phyloP scores from a whole-genome alignment of 2,329 filamentous ascomycete genomes.

The Dactylellina drechsleri region DNA sequence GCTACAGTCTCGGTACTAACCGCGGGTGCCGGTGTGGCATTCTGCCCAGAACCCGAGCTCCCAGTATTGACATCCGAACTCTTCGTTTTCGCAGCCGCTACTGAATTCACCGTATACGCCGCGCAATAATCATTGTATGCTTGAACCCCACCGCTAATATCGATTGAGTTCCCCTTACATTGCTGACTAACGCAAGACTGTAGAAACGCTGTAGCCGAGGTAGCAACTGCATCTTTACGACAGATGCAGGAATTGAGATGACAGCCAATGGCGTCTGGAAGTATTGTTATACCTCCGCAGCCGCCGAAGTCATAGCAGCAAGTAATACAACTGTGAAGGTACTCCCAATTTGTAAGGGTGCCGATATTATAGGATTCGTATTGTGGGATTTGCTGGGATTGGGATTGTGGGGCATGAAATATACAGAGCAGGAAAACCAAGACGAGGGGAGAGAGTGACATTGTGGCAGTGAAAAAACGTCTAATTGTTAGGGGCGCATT shows the following conservation, averaged over 20 bases:
- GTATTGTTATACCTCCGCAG: not conserved
- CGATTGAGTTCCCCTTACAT: not conserved
- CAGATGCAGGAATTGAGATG: constrained; percentile 9
- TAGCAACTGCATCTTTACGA: not conserved
- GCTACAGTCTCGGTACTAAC: not conserved
- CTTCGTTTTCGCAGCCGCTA: not conserved
- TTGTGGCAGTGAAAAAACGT: too few species aligned
- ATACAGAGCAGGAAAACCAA: not conserved
- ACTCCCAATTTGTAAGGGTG: not conserved
- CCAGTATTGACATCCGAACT: not conserved
- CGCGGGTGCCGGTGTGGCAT: not conserved
- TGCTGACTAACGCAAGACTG: not conserved
- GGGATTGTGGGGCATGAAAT: not conserved
- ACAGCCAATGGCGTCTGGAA: constrained; percentile 7
- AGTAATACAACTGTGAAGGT: not conserved
- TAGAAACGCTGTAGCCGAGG: constrained; percentile 10
- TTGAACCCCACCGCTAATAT: not conserved
- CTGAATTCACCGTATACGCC: not conserved
- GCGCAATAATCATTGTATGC: not conserved
- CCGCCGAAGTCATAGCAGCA: not conserved
- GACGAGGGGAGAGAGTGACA: not conserved
- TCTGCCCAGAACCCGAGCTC: not conserved
- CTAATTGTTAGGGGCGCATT: too few species aligned
- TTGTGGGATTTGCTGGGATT: not conserved
- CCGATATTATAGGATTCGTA: not conserved